Conservation (phyloP, 495 filamentous ascomycete species). For the Podospora bellae-mahoneyi region DNA sequence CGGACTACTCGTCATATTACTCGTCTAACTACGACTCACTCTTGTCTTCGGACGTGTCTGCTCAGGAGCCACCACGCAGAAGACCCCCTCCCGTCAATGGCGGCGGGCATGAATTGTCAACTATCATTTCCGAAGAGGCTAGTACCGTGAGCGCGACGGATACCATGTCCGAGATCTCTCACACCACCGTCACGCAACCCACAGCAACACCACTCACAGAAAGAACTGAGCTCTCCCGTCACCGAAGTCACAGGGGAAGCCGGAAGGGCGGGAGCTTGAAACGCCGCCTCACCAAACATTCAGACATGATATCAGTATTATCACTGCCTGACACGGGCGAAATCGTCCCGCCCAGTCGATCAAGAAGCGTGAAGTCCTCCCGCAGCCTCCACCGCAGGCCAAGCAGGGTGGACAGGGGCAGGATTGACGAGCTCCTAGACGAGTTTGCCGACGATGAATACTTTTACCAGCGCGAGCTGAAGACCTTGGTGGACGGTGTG, state of each 20-base stretch:
- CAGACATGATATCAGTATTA: conserved; percentile 88
- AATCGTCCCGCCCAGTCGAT: conserved; percentile 36
- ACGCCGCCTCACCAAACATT: conserved; percentile 82
- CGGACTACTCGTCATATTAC: conserved; percentile 22
- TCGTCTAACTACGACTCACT: conserved; percentile 34
- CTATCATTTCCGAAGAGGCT: conserved; percentile 64
- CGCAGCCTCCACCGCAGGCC: conserved; percentile 69
- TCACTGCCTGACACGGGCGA: conserved; percentile 67
- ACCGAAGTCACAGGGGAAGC: conserved; percentile 20
- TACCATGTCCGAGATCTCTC: conserved; percentile 43
- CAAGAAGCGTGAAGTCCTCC: conserved; percentile 62
- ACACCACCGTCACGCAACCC: conserved; percentile 49
- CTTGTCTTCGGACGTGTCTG: conserved; percentile 27
- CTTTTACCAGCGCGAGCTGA: conserved; percentile 89
- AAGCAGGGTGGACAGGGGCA: conserved; percentile 62
- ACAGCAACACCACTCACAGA: conserved; percentile 27
- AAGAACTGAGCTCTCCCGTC: neutral
- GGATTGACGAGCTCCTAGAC: conserved; percentile 67
- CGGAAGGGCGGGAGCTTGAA: conserved; percentile 50
- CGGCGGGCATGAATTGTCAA: conserved; percentile 66
- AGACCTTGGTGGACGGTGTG: conserved; percentile 91
- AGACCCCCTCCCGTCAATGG: conserved; percentile 54
- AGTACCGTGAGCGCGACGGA: conserved; percentile 48
- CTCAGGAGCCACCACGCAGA: conserved; percentile 34
- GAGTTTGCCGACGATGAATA: conserved; percentile 81